phyloP scores from a whole-genome alignment of 768 basidiomycete genomes.

The Tubosaeta sp. region DNA sequence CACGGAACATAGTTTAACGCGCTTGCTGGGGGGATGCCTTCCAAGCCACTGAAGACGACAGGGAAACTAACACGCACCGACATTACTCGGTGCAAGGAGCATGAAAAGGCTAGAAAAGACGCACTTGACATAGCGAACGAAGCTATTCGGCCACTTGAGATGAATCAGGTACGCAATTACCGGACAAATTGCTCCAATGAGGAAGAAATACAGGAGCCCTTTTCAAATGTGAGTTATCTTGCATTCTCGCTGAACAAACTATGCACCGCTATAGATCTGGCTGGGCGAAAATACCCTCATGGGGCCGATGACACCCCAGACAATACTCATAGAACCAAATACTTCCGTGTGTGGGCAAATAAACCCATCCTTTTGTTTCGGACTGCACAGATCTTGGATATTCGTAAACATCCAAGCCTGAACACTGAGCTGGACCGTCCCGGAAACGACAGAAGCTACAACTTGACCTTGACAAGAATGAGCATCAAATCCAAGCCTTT shows the following conservation, averaged over 20 bases:
- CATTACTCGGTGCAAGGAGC: too few species aligned
- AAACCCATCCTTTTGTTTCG: conserved; percentile 44
- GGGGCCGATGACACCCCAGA: conserved; percentile 84
- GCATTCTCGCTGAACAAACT: too few species aligned
- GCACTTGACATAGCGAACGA: conserved; percentile 60
- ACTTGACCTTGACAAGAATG: conserved; percentile 49
- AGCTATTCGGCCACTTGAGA: conserved; percentile 59
- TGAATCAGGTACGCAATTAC: conserved; percentile 49
- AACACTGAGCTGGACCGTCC: conserved; percentile 65
- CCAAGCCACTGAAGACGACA: conserved; percentile 53
- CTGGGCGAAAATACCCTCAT: conserved; percentile 63
- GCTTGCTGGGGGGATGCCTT: conserved; percentile 59
- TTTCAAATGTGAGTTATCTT: not conserved
- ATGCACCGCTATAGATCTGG: conserved; percentile 51
- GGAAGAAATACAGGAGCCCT: conserved; percentile 70
- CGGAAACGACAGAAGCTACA: conserved; percentile 56
- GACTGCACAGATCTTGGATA: conserved; percentile 32
- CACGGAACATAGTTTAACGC: conserved; percentile 64
- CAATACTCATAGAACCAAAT: conserved; percentile 75
- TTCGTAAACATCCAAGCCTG: conserved; percentile 58
- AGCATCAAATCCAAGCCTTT: not conserved
- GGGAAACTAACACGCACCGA: conserved; percentile 33
- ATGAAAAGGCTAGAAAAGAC: conserved; percentile 21
- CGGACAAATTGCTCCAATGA: conserved; percentile 65
- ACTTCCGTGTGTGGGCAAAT: conserved; percentile 68